A percentile compares a stretch with the other conserved stretches of the same genome.
phyloP scores from a whole-genome alignment of 495 filamentous ascomycete species.

The Endocarpon pusillum region DNA sequence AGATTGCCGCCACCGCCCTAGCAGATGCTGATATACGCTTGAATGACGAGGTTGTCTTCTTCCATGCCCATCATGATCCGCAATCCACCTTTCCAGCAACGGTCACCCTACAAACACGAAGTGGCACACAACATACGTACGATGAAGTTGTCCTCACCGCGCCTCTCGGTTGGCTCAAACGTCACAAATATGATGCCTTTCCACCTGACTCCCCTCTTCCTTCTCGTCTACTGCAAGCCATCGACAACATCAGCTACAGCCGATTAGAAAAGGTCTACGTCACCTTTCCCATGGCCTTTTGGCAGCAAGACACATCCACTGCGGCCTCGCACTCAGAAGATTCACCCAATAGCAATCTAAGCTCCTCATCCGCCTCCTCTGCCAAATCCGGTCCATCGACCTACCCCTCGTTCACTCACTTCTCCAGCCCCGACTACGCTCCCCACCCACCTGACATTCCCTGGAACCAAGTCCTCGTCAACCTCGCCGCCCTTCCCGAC shows the following conservation, averaged over 20 bases:
- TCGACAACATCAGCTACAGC: constrained; percentile 68
- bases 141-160: constrained; percentile 76
- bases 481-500: constrained; percentile 48
- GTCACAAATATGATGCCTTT: constrained; percentile 47
- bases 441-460: constrained; percentile 50
- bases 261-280: constrained; percentile 86
- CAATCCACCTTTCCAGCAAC: constrained; percentile 6
- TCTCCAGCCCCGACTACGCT: constrained; percentile 40
- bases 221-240: constrained; percentile 45
- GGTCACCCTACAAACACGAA: constrained; percentile 36
- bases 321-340: constrained; percentile 1
- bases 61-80: constrained; percentile 20
- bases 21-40: constrained; percentile 45
- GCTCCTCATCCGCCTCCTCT: background rate
- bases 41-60: constrained; percentile 33
- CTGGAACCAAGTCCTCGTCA: constrained; percentile 71
- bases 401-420: constrained; percentile 20
- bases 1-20: constrained; percentile 45
- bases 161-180: constrained; percentile 81
- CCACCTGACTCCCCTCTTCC: constrained; percentile 47
- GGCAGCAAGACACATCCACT: constrained; percentile 20
- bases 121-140: constrained; percentile 38
- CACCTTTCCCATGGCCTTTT: constrained; percentile 60
- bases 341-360: background rate
- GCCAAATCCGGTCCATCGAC: too few species aligned